Evolutionary conservation across 805 yeast genomes (phyloP).

Genomic region (Metschnikowia cubensis): DNA sequence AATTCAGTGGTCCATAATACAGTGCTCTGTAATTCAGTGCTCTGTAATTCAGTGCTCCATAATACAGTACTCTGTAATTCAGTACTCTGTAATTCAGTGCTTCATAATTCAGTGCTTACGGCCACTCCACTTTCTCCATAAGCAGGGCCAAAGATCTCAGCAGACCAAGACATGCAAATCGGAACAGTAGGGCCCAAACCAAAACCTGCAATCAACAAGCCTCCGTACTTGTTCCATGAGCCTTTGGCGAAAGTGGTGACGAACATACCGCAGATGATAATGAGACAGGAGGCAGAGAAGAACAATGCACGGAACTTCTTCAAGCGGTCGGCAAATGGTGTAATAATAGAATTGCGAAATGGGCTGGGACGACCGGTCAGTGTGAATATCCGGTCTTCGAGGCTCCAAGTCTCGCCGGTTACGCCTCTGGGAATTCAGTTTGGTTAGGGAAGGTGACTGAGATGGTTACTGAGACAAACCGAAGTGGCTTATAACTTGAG

Average conservation of each 20-base stretch:
- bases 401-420: neutral
- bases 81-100: no score
- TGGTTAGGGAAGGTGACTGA: conserved; percentile 5
- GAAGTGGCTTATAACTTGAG: no score
- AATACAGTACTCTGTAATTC: no score
- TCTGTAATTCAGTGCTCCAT: no score
- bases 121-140: conserved; percentile 87
- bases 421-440: conserved; percentile 1
- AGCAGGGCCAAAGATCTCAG: conserved; percentile 64
- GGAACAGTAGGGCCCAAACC: conserved; percentile 93
- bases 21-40: no score
- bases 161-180: conserved; percentile 77
- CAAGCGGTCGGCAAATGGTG: conserved; percentile 76
- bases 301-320: conserved; percentile 56
- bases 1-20: no score
- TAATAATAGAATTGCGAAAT: conserved; percentile 40
- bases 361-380: neutral
- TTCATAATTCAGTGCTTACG: no score
- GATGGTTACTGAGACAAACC: no score
- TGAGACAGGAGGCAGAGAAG: conserved; percentile 56
- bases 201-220: conserved; percentile 75
- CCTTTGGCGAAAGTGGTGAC: conserved; percentile 73
- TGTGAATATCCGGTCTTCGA: neutral
- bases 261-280: conserved; percentile 70
- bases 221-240: conserved; percentile 76